These are phyloP conservation scores for Perkinsus marinus DNA, from an alignment of 169 alveolate species.

Conservation along the genomic window DNA sequence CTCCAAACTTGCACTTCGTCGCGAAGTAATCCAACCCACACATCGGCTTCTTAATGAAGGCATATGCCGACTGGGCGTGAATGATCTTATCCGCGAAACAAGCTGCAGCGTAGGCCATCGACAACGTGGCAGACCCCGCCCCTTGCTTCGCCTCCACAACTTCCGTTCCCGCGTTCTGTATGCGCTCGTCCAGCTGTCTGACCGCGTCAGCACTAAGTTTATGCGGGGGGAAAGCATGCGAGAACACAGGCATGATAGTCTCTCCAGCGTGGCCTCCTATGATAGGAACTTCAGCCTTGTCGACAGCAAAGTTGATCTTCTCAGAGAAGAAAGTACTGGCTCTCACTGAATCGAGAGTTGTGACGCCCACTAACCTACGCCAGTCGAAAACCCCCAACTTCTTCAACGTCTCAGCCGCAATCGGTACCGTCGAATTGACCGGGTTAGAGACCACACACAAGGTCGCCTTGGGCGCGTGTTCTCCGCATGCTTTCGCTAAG, in stretches of 20 bases:
- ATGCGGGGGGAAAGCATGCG: background rate
- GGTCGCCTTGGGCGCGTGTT: constrained; percentile 31
- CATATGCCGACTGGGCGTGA: background rate
- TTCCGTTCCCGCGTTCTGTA: background rate
- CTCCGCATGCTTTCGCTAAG: constrained; percentile 26
- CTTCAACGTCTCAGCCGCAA: constrained; percentile 4
- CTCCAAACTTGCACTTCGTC: background rate
- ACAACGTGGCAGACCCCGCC: constrained; percentile 4
- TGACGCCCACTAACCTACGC: background rate
- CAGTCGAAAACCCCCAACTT: background rate
- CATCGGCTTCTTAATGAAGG: background rate
- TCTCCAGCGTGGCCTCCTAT: constrained; percentile 5
- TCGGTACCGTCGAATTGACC: constrained; percentile 5
- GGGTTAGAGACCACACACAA: constrained; percentile 12
- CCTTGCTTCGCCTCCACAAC: constrained; percentile 9
- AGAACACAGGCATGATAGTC: background rate
- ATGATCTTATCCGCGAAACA: background rate
- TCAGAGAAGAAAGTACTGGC: constrained; percentile 1
- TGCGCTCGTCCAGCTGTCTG: background rate
- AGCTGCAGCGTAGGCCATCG: constrained; percentile 11
- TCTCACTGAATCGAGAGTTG: background rate
- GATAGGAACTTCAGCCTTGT: background rate
- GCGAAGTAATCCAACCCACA: background rate
- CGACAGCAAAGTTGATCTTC: background rate
- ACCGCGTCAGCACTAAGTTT: background rate